Conservation (phyloP, 129 eudicot genomes). For the Tagetes patula region DNA sequence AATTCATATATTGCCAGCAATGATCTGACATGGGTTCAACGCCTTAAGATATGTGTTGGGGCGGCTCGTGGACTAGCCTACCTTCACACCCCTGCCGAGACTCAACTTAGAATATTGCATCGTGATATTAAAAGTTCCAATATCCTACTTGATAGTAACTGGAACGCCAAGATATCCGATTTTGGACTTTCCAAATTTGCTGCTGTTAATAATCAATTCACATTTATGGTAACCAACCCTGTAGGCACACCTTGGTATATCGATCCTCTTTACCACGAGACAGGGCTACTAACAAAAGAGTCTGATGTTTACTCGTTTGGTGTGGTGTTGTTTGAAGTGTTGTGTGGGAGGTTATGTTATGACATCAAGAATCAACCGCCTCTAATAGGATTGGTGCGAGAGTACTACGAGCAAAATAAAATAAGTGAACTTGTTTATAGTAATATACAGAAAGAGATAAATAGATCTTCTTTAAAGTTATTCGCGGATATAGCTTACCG, state of each 20-base stretch:
- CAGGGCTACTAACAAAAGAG: background rate
- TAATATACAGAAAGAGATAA: slow-evolving; percentile 9
- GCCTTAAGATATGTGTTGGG: background rate
- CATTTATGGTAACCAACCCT: background rate
- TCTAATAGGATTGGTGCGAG: background rate
- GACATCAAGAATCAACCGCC: background rate
- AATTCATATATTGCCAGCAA: background rate
- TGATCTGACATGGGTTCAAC: background rate
- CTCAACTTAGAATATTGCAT: background rate
- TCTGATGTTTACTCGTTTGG: background rate
- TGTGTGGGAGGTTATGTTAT: background rate
- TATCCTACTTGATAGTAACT: background rate
- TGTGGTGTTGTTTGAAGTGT: slow-evolving; percentile 1
- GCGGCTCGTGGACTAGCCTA: background rate
- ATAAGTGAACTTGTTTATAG: background rate
- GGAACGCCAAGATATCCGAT: background rate
- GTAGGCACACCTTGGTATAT: background rate
- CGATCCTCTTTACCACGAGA: background rate
- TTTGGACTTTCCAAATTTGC: background rate
- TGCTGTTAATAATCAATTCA: background rate
- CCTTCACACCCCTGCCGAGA: background rate
- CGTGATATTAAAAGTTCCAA: slow-evolving; percentile 1
- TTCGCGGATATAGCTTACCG: background rate
- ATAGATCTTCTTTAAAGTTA: background rate
- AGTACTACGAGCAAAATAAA: background rate